Evolutionary conservation across 2,329 filamentous ascomycete species (phyloP).

Genomic region (Parastagonospora avenae): DNA sequence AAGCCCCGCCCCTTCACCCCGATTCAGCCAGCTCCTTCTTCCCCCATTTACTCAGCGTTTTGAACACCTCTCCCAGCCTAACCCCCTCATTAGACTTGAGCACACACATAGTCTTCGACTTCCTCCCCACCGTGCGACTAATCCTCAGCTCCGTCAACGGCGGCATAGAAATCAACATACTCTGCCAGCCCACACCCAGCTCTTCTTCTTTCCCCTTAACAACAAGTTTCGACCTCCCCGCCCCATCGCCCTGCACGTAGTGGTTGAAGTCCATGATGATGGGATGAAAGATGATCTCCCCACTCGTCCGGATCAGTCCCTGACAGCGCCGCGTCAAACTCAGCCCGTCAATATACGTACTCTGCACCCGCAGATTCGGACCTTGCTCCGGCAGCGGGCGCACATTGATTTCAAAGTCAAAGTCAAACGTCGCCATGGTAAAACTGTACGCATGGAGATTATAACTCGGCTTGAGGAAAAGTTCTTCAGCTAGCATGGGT

Average conservation of each 20-base stretch:
- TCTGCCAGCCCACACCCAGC: not conserved
- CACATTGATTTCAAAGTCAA: constrained; percentile 5
- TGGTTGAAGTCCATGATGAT: constrained; percentile 3
- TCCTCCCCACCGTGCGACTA: not conserved
- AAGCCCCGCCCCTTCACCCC: not conserved
- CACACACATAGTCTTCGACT: not conserved
- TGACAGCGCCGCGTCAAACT: constrained; percentile 3
- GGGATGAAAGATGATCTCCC: constrained; percentile 5
- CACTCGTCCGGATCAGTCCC: constrained; percentile 3
- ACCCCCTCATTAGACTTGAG: constrained; percentile 2
- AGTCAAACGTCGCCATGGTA: constrained; percentile 3
- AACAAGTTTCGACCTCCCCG: not conserved
- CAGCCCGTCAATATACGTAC: constrained; percentile 3
- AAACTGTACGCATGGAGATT: constrained; percentile 13
- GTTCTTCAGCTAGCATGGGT: constrained; percentile 3
- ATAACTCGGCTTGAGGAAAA: constrained; percentile 15
- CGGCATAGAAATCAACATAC: constrained; percentile 8
- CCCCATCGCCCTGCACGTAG: constrained; percentile 1
- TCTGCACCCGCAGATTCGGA: not conserved
- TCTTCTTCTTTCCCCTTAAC: not conserved
- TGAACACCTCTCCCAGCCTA: constrained; percentile 5
- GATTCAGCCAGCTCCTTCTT: not conserved
- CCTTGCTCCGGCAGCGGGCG: not conserved
- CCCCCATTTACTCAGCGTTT: constrained; percentile 3
- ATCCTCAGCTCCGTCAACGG: constrained; percentile 5